Conservation (phyloP, 768 basidiomycete species). For the Suillus weaverae region DNA sequence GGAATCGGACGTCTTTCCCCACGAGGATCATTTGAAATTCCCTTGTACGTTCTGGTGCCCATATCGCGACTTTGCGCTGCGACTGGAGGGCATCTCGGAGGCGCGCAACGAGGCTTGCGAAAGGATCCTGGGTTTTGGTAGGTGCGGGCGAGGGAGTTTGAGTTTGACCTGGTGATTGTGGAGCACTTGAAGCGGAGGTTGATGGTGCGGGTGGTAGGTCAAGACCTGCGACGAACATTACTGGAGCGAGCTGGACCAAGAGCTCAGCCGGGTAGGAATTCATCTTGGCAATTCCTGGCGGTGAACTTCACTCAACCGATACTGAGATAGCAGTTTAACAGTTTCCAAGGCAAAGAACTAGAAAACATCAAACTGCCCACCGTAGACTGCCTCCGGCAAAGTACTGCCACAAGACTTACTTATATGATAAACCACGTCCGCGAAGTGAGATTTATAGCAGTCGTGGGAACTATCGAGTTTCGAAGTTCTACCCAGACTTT, state of each 20-base stretch:
- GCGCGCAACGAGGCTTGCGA: slow-evolving; percentile 54
- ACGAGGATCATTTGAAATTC: slow-evolving; percentile 84
- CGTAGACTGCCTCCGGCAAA: background rate
- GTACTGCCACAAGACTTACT: background rate
- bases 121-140: slow-evolving; percentile 53
- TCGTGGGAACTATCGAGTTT: background rate
- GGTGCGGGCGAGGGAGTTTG: slow-evolving; percentile 28
- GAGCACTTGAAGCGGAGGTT: slow-evolving; percentile 14
- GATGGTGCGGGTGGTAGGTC: slow-evolving; percentile 34
- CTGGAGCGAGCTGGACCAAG: slow-evolving; percentile 82
- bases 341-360: background rate
- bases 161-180: slow-evolving; percentile 17
- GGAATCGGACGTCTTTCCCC: slow-evolving; percentile 81
- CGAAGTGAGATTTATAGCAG: background rate
- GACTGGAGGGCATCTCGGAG: slow-evolving; percentile 68
- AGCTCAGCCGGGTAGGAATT: slow-evolving; percentile 93
- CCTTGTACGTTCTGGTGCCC: slow-evolving; percentile 70
- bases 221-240: slow-evolving; percentile 94
- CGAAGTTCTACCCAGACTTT: background rate
- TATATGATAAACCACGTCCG: background rate
- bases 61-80: slow-evolving; percentile 65
- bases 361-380: background rate
- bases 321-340: background rate
- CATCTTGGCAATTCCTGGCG: slow-evolving; percentile 44
- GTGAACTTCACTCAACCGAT: background rate